phyloP scores from a whole-genome alignment of 768 basidiomycete species.

The Auricularia sp. region DNA sequence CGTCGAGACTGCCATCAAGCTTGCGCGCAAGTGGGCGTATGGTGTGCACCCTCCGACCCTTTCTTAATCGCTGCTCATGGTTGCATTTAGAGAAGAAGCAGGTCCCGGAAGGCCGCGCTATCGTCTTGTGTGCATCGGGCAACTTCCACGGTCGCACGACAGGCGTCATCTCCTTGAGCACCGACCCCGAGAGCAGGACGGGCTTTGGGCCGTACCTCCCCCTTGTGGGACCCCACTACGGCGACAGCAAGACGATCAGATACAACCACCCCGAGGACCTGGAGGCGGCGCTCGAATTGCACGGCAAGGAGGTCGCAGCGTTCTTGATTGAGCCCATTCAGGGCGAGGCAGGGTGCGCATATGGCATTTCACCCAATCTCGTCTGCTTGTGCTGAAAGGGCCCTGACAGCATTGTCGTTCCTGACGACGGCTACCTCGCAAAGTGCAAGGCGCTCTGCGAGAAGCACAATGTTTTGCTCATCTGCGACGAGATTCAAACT shows the following conservation, averaged over 20 bases:
- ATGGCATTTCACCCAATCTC: background rate
- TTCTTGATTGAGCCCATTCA: slow-evolving; percentile 98
- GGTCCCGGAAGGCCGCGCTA: slow-evolving; percentile 70
- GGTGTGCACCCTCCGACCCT: background rate
- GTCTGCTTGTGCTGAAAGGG: background rate
- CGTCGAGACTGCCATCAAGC: slow-evolving; percentile 93
- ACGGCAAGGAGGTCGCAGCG: slow-evolving; percentile 79
- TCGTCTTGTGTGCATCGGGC: slow-evolving; percentile 74
- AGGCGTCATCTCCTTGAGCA: slow-evolving; percentile 88
- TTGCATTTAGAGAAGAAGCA: slow-evolving; percentile 58
- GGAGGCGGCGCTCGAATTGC: slow-evolving; percentile 64
- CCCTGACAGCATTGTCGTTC: slow-evolving; percentile 71
- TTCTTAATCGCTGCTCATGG: background rate
- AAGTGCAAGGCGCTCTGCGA: slow-evolving; percentile 76
- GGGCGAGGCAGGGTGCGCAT: slow-evolving; percentile 88
- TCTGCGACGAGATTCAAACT: slow-evolving; percentile 98
- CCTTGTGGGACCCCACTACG: slow-evolving; percentile 71
- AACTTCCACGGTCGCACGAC: slow-evolving; percentile 96
- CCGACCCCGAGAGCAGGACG: slow-evolving; percentile 78
- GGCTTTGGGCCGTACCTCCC: slow-evolving; percentile 90
- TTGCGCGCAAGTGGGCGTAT: slow-evolving; percentile 87
- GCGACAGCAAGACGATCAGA: slow-evolving; percentile 56
- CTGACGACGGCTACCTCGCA: slow-evolving; percentile 75
- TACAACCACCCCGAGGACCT: slow-evolving; percentile 79
- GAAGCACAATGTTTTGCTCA: slow-evolving; percentile 87